These are phyloP conservation scores for Auxenochlorella pyrenoidosa DNA, from an alignment of 139 green algal genomes.

Conservation along the genomic window DNA sequence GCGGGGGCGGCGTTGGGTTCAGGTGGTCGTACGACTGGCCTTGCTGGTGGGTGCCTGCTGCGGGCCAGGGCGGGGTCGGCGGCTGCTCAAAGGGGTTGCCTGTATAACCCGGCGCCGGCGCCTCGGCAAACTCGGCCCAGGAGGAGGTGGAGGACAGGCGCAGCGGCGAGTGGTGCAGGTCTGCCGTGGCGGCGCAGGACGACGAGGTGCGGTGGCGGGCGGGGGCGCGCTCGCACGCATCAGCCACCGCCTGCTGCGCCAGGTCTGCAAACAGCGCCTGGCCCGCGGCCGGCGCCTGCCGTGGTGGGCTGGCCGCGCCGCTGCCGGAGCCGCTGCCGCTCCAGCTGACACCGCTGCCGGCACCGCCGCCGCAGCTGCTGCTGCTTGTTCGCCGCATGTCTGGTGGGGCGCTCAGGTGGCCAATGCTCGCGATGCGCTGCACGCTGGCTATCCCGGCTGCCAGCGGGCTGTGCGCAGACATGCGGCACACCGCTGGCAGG, in stretches of 20 bases:
- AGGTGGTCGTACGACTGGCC: not conserved
- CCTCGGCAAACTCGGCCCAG: conserved; percentile 7
- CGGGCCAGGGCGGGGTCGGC: not conserved
- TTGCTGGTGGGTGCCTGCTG: not conserved
- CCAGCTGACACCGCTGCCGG: not conserved
- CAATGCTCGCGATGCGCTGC: not conserved
- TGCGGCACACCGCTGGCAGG: not conserved
- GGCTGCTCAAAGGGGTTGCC: conserved; percentile 9
- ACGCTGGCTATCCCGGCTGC: not conserved
- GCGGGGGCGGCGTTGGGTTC: not conserved
- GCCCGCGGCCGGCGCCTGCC: not conserved
- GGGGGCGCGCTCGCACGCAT: not conserved
- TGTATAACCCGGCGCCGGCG: not conserved
- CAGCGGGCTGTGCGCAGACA: conserved; percentile 19
- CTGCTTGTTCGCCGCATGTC: not conserved
- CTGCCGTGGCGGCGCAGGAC: not conserved
- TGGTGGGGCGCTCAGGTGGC: not conserved
- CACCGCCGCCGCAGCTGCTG: not conserved
- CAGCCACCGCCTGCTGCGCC: not conserved
- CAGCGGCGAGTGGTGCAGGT: not conserved
- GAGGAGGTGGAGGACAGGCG: not conserved
- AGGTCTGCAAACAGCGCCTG: not conserved
- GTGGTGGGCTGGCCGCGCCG: not conserved
- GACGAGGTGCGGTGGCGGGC: not conserved
- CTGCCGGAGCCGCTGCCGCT: conserved; percentile 1